phyloP scores from a whole-genome alignment of 192 early-diverging fungal species.

The Gigaspora rosea region DNA sequence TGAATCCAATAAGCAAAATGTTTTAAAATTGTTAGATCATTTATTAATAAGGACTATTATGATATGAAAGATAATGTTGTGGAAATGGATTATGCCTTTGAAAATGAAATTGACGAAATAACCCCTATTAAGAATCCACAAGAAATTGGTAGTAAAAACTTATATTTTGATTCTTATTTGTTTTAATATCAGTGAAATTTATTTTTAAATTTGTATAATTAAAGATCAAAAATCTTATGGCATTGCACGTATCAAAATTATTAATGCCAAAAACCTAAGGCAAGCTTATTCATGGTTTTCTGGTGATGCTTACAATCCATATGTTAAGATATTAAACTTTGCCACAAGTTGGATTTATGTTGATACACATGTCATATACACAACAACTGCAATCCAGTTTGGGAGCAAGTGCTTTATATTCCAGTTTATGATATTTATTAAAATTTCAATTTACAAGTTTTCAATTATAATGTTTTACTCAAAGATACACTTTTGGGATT shows the following conservation, averaged over 20 bases:
- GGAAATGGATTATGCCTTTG: neutral
- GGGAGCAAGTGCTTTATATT: slow-evolving; percentile 50
- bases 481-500: slow-evolving; percentile 78
- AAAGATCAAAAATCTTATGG: slow-evolving; percentile 57
- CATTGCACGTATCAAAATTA: slow-evolving; percentile 70
- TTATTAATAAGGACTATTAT: neutral
- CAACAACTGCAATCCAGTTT: slow-evolving; percentile 76
- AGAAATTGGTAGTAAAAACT: no score
- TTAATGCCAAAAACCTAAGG: slow-evolving; percentile 71
- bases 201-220: neutral
- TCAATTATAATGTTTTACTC: slow-evolving; percentile 79
- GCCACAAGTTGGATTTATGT: slow-evolving; percentile 56
- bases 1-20: slow-evolving; percentile 4
- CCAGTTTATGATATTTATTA: slow-evolving; percentile 71
- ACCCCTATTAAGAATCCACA: neutral
- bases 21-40: neutral
- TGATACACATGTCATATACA: slow-evolving; percentile 77
- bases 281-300: slow-evolving; percentile 65
- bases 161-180: no score
- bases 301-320: slow-evolving; percentile 64
- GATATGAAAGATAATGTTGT: neutral
- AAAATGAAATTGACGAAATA: neutral
- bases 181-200: no score
- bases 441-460: slow-evolving; percentile 63
- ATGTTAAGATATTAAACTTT: slow-evolving; percentile 66